These are phyloP conservation scores for Edaphochlamys debaryana DNA, from an alignment of 139 green algal species.

Conservation along the genomic window DNA sequence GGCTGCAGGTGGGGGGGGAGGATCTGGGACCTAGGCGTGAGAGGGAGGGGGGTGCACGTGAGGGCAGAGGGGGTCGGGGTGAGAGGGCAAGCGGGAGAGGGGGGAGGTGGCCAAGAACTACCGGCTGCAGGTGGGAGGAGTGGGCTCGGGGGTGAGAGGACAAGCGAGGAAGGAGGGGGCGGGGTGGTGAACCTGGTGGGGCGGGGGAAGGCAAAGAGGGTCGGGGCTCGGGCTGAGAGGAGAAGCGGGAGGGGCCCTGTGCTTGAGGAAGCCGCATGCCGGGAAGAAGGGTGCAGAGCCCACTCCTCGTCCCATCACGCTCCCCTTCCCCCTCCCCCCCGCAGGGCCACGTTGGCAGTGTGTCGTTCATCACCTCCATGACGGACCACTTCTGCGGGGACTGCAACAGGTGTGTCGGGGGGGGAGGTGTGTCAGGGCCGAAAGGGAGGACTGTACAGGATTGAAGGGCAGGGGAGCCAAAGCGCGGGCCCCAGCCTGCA, in stretches of 20 bases:
- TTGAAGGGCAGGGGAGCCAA: no score
- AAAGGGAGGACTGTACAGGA: no score
- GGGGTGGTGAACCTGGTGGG: not conserved
- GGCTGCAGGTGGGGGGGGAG: conserved; percentile 54
- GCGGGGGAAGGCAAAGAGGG: no score
- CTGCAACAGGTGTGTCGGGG: conserved; percentile 79
- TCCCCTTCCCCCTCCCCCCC: not conserved
- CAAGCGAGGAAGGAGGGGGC: no score
- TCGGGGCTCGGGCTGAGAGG: no score
- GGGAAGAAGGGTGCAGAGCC: no score
- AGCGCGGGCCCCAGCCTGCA: no score
- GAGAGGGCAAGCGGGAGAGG: not conserved
- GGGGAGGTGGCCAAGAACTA: conserved; percentile 88
- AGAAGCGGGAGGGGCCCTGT: no score
- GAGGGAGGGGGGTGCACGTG: not conserved
- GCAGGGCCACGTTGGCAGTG: conserved; percentile 76
- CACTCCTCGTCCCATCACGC: no score
- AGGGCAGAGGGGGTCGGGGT: not conserved
- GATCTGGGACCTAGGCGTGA: no score
- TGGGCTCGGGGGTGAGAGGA: no score
- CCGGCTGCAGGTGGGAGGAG: conserved; percentile 38
- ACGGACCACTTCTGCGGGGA: conserved; percentile 95
- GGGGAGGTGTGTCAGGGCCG: no score
- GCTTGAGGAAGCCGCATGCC: not conserved
- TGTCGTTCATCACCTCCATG: conserved; percentile 98